Base-by-base conservation (phyloP, 768 basidiomycete genomes). In the Kwoniella bestiolae region DNA sequence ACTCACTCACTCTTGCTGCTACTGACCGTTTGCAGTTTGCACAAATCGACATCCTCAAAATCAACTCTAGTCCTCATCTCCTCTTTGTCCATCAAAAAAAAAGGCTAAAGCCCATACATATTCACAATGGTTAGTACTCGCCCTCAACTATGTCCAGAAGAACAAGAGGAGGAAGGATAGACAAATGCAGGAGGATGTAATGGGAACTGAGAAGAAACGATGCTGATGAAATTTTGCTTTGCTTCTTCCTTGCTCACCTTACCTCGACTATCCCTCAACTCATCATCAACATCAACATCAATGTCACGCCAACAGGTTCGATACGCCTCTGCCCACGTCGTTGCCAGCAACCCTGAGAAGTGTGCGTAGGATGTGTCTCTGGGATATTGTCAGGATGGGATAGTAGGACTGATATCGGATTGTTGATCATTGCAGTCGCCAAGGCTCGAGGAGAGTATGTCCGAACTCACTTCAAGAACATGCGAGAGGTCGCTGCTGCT, bases 401-500 rank as follows among this genome's bases (percentile, higher is more conserved):
- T 7, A 47, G 29, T n/a, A 51, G 18, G 55, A 69, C 61, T 63
- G 52, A 63, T 45, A 25, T 45, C 14, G 46, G 29, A 47, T 55
- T 32, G 11, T 46, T 35, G 29, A 38, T 55, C 67, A n/a, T 49
- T 58, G 25, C 50, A 95, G 92, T 91, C 82, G 89, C 94, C 79
- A 90, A 87, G 80, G 90, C 94, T 65, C 90, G 91, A 79, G 94
- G 94, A 77, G 93, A 95, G 85, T 94, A 97, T 87, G 88, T 96
- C 80, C 91, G 94, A 77, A 98, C 96, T 52, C 95, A 97, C 86
- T 99, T 96, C 89, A 99, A 99, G 90, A 99, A 98, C 88, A 98
- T 96, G 92, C 89, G 92, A 70, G 96, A 99, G 84, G 96, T 98
- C 62, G 94, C 91, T 56, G 95, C 95, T 71, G 93, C 91, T 72